Evolutionary conservation across 2,329 filamentous ascomycete genomes (phyloP), one percentile per base, ranked within the genome.

Genomic region (Teratosphaeria destructans): DNA sequence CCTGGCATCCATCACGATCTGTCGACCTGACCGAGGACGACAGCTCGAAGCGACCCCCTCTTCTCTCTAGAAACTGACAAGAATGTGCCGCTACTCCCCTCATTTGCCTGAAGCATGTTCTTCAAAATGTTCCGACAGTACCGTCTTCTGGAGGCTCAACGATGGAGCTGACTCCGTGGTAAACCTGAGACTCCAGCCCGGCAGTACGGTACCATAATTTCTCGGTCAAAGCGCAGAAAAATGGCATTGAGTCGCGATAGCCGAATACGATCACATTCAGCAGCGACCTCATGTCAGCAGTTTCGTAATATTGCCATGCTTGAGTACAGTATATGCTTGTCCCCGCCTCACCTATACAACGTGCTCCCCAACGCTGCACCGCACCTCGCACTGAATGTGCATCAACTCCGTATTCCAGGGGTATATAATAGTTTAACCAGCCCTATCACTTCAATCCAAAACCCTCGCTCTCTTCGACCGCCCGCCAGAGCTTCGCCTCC

Each of bases 401-500:
- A 43, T 12, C 7, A 14, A 49, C 43, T 16, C 16, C 43, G n/a
- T 19, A 19, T 26, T 1, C 5, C 16, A 49, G 43, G 43, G 43
- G 43, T 49, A 49, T 49, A 49, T 23, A 23, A 26, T 49, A n/a
- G 23, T 49, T 19, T 23, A 39, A 39, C 5, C 11, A 11, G 11
- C 26, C 27, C 1, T 27, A 47, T 56, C 19, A 93, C 72, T 92
- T 94, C 72, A 96, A 79, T 35, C 91, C 91, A 80, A 96, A 96
- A 2, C 92, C 92, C 72, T 95, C 90, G 69, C 91, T 95, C 73
- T 92, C 90, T 64, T 84, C 79, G n/a, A 96, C 90, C 3, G 92
- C 92, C 63, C 84, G 82, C 90, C 91, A 95, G 35, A 96, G 76
- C 77, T 85, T 85, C 57, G 74, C 76, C 72, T 90, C 87, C 61